Evolutionary conservation across 495 filamentous ascomycete genomes (phyloP), one percentile per base, ranked within the genome.

Genomic region (Bathelium albidoporum): DNA sequence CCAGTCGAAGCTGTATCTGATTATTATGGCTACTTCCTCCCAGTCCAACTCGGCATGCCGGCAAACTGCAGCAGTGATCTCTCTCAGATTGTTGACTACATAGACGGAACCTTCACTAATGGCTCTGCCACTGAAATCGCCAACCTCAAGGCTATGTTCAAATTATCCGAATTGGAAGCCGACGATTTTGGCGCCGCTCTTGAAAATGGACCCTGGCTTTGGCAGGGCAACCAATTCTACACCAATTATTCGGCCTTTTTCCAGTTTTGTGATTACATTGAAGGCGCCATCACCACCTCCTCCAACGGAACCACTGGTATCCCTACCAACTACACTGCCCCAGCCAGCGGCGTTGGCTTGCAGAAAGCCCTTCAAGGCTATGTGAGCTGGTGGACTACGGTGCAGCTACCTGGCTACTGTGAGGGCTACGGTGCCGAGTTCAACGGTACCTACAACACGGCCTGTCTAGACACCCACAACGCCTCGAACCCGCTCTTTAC

Each of bases 11-110:
- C 84, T 2, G 79, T 88, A 29, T 78, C 78, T 4, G 77, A 87
- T 64, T 88, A 83, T 65, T 88, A 84, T 84, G 78, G 81, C 73
- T 89, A 88, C 65, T 88, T 87, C 69, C 72, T 73, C 3, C 85
- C 85, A n/a, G 76, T 86, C 28, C 79, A 82, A 64, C 74, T 83
- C 59, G 84, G 82, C 0, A 86, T 84, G 71, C 80, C 86, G 0
- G 68, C 76, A 71, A 89, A 89, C 75, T 89, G 86, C 75, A 83
- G 78, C 66, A 69, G 63, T 9, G 85, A 88, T 65, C 64, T 88
- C 24, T 69, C 70, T 43, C 71, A 74, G 16, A 81, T 87, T 14
- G 75, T 87, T 44, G 74, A 83, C 28, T 76, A 86, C 62, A 73
- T 87, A 45, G 86, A 89, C 62, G 49, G 63, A 0, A 63, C 82